phyloP scores from a whole-genome alignment of 371 early-diverging fungal genomes.

The Rhizomucor pusillus region DNA sequence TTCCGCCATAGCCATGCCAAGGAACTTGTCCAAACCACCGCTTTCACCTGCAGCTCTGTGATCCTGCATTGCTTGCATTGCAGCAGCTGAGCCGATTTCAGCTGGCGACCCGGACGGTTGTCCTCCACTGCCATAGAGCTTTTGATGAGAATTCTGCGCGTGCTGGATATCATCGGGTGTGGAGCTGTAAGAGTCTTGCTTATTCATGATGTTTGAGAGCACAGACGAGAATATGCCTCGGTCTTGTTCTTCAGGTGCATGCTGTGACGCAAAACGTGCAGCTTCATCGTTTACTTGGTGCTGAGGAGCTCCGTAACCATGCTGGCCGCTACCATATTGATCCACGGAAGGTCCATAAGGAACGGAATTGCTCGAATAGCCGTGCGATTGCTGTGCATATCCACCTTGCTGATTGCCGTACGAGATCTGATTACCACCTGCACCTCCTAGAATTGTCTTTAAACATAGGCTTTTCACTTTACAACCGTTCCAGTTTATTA shows the following conservation, averaged over 20 bases:
- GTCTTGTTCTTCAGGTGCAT: slow-evolving; percentile 21
- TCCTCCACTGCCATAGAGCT: slow-evolving; percentile 18
- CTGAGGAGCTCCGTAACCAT: slow-evolving; percentile 7
- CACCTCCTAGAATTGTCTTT: neutral
- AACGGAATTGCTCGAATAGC: neutral
- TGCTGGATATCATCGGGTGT: slow-evolving; percentile 27
- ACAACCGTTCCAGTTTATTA: neutral
- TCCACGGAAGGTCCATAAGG: slow-evolving; percentile 4
- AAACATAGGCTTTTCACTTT: neutral
- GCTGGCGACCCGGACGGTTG: slow-evolving; percentile 21
- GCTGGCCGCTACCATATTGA: slow-evolving; percentile 8
- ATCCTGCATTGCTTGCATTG: slow-evolving; percentile 42
- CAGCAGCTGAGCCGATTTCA: slow-evolving; percentile 54
- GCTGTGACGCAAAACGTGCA: slow-evolving; percentile 12
- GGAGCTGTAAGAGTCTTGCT: slow-evolving; percentile 13
- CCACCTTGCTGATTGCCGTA: neutral
- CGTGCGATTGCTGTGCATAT: neutral
- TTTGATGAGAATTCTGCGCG: slow-evolving; percentile 26
- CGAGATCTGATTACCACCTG: slow-evolving; percentile 2
- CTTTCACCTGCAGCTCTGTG: slow-evolving; percentile 21
- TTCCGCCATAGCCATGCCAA: slow-evolving; percentile 53
- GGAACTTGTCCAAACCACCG: slow-evolving; percentile 40
- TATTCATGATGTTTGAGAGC: slow-evolving; percentile 24
- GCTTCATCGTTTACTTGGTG: slow-evolving; percentile 8
- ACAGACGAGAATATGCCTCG: slow-evolving; percentile 17